Percentiles rank a stretch among this genome's conserved stretches.
Evolutionary conservation across 2,329 filamentous ascomycete species (phyloP).

Genomic region (Colletotrichum melonis): DNA sequence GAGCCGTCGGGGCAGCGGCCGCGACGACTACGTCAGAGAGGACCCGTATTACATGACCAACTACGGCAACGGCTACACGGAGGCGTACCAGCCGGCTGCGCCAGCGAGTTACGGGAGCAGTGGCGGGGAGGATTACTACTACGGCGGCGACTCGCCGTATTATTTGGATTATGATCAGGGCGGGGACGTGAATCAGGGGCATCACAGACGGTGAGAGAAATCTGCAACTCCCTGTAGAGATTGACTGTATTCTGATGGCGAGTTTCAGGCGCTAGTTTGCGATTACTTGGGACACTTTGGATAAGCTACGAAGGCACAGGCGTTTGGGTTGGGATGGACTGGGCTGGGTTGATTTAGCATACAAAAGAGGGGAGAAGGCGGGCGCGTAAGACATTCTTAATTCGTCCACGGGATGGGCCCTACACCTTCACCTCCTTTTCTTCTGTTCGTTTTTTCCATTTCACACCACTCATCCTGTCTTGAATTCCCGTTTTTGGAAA

Average conservation of each 20-base stretch:
- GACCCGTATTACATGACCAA: constrained; percentile 45
- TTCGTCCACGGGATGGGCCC: not conserved
- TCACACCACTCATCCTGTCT: not conserved
- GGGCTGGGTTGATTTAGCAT: not conserved
- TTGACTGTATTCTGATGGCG: not conserved
- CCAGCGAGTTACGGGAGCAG: constrained; percentile 47
- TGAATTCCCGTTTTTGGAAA: not conserved
- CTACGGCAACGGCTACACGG: constrained; percentile 36
- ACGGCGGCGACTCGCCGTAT: constrained; percentile 42
- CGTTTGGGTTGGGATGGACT: too few species aligned
- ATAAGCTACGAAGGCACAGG: too few species aligned
- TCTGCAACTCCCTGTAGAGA: not conserved
- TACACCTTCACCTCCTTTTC: not conserved
- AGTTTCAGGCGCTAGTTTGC: not conserved
- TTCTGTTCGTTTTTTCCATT: not conserved
- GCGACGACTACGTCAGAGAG: constrained; percentile 49
- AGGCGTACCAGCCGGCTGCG: constrained; percentile 37
- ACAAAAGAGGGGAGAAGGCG: not conserved
- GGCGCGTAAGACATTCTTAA: not conserved
- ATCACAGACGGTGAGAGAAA: not conserved
- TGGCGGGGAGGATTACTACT: constrained; percentile 47
- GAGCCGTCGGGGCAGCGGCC: constrained; percentile 55
- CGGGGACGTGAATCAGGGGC: constrained; percentile 5
- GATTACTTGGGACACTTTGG: too few species aligned
- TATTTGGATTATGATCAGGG: constrained; percentile 38